Conservation (phyloP, 1,139 yeast species). For the Wickerhamiella infanticola region DNA sequence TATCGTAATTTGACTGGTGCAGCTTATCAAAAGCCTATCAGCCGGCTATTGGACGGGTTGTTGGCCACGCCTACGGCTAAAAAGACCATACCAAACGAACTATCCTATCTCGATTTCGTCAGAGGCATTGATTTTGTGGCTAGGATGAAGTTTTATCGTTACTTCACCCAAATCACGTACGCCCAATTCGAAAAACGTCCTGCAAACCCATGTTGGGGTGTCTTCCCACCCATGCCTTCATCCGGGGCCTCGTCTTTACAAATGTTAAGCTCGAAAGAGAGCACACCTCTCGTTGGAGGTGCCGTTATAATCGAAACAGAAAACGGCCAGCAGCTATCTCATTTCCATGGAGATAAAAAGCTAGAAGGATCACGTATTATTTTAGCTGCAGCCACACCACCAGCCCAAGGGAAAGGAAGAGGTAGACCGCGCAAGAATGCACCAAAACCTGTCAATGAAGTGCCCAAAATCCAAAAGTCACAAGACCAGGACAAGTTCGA, state of each 20-base stretch:
- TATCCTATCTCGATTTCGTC: slow-evolving; percentile 32
- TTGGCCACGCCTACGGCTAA: slow-evolving; percentile 16
- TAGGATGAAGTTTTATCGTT: slow-evolving; percentile 54
- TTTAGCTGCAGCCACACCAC: slow-evolving; percentile 1
- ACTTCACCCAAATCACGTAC: slow-evolving; percentile 36
- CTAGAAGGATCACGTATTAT: slow-evolving; percentile 6
- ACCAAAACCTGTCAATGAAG: neutral
- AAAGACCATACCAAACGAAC: slow-evolving; percentile 16
- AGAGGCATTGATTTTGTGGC: slow-evolving; percentile 62
- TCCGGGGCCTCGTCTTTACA: slow-evolving; percentile 8
- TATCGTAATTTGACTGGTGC: slow-evolving; percentile 37
- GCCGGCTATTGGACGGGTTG: slow-evolving; percentile 33
- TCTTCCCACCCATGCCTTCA: slow-evolving; percentile 5
- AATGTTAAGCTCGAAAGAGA: slow-evolving; percentile 15
- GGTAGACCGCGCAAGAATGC: slow-evolving; percentile 21
- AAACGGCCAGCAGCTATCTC: slow-evolving; percentile 4
- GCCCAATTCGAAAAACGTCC: slow-evolving; percentile 19
- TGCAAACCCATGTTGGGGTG: slow-evolving; percentile 20
- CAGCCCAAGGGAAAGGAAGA: slow-evolving; percentile 14
- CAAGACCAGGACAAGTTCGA: too few relatives aligned
- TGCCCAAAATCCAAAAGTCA: too few relatives aligned
- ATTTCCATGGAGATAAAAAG: slow-evolving; percentile 13
- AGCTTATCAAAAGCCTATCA: slow-evolving; percentile 23
- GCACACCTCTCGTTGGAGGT: slow-evolving; percentile 16
- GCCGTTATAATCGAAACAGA: neutral